Percentiles rank a stretch among this genome's conserved stretches.
Conservation (phyloP, 2,329 filamentous ascomycete species). For the Aspergillus fijiensis region DNA sequence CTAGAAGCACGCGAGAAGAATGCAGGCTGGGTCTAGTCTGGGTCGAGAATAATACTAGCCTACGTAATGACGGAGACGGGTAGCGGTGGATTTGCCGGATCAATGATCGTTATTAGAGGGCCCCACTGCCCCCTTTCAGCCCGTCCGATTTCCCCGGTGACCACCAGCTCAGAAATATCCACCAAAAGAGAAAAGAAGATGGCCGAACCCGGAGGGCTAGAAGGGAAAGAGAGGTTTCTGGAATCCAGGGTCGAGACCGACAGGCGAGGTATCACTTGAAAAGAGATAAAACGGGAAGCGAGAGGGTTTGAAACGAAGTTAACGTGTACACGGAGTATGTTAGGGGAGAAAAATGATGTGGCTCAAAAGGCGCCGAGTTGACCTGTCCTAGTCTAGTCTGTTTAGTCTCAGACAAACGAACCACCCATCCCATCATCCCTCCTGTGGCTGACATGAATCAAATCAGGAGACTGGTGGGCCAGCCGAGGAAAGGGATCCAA, state of each 20-base stretch:
- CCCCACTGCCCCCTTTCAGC: conserved; percentile 20
- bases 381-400: not conserved
- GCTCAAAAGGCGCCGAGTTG: not conserved
- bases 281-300: conserved; percentile 3
- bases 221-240: not conserved
- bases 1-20: conserved; percentile 23
- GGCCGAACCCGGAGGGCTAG: not conserved
- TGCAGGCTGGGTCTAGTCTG: conserved; percentile 15
- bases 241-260: not conserved
- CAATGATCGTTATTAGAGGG: conserved; percentile 17
- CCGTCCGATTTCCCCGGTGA: conserved; percentile 19
- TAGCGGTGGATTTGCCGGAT: conserved; percentile 21
- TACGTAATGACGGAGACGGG: conserved; percentile 22
- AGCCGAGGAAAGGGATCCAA: conserved; percentile 10
- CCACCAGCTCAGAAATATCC: not conserved
- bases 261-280: not conserved
- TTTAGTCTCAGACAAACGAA: conserved; percentile 5
- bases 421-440: not conserved
- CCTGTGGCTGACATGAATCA: conserved; percentile 17
- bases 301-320: conserved; percentile 11
- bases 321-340: not conserved
- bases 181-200: not conserved
- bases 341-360: conserved; percentile 5
- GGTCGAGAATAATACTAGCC: not conserved
- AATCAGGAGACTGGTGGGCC: conserved; percentile 17